Conservation (phyloP, 228 moss, liverwort and hornwort genomes). For the Sphagnum fallax region DNA sequence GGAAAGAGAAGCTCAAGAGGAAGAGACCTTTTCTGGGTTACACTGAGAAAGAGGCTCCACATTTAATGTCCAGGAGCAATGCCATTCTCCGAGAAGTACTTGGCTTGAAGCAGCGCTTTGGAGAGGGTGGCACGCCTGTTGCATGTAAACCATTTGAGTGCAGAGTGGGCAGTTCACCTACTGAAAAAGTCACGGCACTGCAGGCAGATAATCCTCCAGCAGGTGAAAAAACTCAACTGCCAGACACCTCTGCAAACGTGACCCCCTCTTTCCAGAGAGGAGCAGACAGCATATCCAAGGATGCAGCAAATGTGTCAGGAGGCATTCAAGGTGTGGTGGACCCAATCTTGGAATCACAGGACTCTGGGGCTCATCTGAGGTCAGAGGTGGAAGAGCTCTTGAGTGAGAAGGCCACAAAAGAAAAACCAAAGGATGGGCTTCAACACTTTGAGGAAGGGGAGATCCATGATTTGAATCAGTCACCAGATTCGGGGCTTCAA, state of each 20-base stretch:
- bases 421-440: not conserved
- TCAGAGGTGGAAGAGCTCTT: not conserved
- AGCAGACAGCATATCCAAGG: too few species aligned
- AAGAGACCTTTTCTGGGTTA: slow-evolving; percentile 2
- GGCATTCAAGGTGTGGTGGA: too few species aligned
- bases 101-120: slow-evolving; percentile 1
- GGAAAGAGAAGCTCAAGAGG: not conserved
- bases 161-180: too few species aligned
- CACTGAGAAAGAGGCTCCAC: not conserved
- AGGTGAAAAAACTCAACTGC: too few species aligned
- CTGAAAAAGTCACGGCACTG: too few species aligned
- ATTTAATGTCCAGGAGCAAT: slow-evolving; percentile 2
- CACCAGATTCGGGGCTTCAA: not conserved
- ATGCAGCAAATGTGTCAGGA: too few species aligned
- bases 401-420: not conserved
- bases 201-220: too few species aligned
- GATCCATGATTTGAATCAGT: not conserved
- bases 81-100: slow-evolving; percentile 4
- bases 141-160: not conserved
- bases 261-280: too few species aligned
- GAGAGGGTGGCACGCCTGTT: not conserved
- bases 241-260: too few species aligned
- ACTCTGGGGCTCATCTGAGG: not conserved
- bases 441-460: not conserved
- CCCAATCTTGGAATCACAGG: too few species aligned